phyloP scores from a whole-genome alignment of 2,329 filamentous ascomycete genomes.

The Simplicillium sp. region DNA sequence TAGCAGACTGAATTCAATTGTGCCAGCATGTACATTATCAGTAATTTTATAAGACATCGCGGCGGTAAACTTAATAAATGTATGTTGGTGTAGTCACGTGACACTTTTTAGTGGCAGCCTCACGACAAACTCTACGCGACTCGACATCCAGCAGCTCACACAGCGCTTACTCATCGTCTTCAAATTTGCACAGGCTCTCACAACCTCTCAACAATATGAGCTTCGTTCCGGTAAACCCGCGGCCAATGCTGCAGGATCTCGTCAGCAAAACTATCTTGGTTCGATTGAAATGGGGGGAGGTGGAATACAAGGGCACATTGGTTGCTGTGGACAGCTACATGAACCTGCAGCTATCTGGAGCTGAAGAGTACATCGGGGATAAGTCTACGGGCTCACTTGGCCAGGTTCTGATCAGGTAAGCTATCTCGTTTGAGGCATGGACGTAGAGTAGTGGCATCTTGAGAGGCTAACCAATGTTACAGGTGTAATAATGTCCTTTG shows the following conservation, averaged over 20 bases:
- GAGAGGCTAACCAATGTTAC: constrained; percentile 7
- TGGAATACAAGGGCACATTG: constrained; percentile 90
- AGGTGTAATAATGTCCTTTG: constrained; percentile 97
- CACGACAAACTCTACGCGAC: too few species aligned
- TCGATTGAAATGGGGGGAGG: constrained; percentile 95
- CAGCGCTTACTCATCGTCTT: too few species aligned
- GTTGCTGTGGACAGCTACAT: constrained; percentile 97
- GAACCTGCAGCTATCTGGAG: constrained; percentile 89
- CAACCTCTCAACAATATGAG: constrained; percentile 19
- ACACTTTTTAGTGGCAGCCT: too few species aligned
- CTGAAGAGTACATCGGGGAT: constrained; percentile 85
- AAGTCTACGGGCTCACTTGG: constrained; percentile 79
- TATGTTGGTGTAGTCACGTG: too few species aligned
- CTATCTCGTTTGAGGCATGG: background rate
- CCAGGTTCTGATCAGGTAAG: constrained; percentile 82
- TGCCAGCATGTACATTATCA: too few species aligned
- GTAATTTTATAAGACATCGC: too few species aligned
- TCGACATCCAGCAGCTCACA: too few species aligned
- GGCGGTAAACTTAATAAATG: too few species aligned
- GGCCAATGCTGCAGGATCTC: constrained; percentile 88
- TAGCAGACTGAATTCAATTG: too few species aligned
- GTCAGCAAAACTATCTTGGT: constrained; percentile 88
- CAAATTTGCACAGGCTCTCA: too few species aligned
- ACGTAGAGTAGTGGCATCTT: constrained; percentile 2
- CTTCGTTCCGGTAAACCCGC: constrained; percentile 92